Evolutionary conservation across 2,329 filamentous ascomycete species (phyloP).

Genomic region (Tricladium varicosporioides): DNA sequence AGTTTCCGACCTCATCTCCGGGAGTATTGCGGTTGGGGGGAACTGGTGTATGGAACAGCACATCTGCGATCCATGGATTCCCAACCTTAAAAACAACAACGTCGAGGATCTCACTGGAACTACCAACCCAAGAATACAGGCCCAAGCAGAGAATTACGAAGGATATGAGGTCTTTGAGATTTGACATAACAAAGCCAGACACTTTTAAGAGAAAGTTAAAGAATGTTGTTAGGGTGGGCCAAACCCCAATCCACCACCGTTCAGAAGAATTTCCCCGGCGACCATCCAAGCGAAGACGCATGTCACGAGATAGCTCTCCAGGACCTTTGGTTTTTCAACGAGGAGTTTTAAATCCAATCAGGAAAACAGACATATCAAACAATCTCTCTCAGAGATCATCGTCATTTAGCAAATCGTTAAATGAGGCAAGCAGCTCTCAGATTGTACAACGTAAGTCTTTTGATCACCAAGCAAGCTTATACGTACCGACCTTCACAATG

Average conservation of each 20-base stretch:
- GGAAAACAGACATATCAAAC: neutral
- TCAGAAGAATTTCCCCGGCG: neutral
- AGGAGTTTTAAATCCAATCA: slow-evolving; percentile 3
- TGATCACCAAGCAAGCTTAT: too few relatives aligned
- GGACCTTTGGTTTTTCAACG: slow-evolving; percentile 2
- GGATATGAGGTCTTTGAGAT: neutral
- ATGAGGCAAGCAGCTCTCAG: neutral
- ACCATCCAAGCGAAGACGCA: neutral
- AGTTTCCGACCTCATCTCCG: slow-evolving; percentile 58
- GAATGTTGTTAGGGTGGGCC: neutral
- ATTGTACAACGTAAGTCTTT: neutral
- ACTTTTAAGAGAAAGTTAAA: neutral
- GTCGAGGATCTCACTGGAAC: neutral
- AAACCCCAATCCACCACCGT: neutral
- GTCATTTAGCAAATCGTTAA: neutral
- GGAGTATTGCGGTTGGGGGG: slow-evolving; percentile 23
- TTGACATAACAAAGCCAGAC: neutral
- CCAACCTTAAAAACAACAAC: neutral
- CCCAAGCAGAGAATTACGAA: neutral
- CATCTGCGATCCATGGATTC: neutral
- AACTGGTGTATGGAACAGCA: slow-evolving; percentile 10
- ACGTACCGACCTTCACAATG: too few relatives aligned
- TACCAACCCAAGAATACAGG: neutral
- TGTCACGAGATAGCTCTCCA: slow-evolving; percentile 5
- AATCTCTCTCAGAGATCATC: slow-evolving; percentile 1